Base-by-base conservation (phyloP, 768 basidiomycete species). In the Dacryopinax primogenitus region DNA sequence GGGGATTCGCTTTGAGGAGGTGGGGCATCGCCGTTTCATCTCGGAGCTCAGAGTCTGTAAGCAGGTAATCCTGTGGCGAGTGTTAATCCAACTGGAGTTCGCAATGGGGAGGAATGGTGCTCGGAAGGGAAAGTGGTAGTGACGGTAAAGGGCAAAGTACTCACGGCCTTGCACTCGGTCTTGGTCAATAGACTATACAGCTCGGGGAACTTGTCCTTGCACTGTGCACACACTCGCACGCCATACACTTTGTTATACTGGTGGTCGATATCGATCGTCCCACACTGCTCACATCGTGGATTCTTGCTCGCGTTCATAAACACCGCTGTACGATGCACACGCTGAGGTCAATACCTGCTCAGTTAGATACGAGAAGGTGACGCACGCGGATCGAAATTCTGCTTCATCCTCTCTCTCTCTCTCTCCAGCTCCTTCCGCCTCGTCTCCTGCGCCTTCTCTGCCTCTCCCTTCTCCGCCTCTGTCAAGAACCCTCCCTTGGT, bases 101-200 rank as follows among this genome's bases (percentile, higher is more conserved):
- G n/a, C n/a, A n/a, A n/a, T n/a, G n/a, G n/a, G n/a, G n/a, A n/a
- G n/a, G n/a, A n/a, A n/a, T n/a, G n/a, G n/a, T n/a, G n/a, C n/a
- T n/a, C n/a, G n/a, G n/a, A n/a, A n/a, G n/a, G n/a, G n/a, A n/a
- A n/a, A n/a, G n/a, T n/a, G n/a, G n/a, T n/a, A n/a, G 15, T 13
- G 18, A 13, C 13, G 11, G 51, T 26, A 30, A 6, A 3, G 26
- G 32, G 11, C 15, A 11, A 18, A 58, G 21, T 30, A 58, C 83
- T 45, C 68, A 88, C 91, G 79, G 92, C 88, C 76, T 94, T 96
- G 75, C 95, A 98, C 76, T 99, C 96, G 0, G 96, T 97, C 78
- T 99, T 99, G 4, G 96, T 99, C 65, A 99, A 75, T 6, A 99
- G 79, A 73, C 92, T 90, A 72, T 96, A 99, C 75, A 87, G 90